These are phyloP conservation scores for Magnolia kwangsiensis DNA, from an alignment of 164 flowering plant species.

Conservation along the genomic window DNA sequence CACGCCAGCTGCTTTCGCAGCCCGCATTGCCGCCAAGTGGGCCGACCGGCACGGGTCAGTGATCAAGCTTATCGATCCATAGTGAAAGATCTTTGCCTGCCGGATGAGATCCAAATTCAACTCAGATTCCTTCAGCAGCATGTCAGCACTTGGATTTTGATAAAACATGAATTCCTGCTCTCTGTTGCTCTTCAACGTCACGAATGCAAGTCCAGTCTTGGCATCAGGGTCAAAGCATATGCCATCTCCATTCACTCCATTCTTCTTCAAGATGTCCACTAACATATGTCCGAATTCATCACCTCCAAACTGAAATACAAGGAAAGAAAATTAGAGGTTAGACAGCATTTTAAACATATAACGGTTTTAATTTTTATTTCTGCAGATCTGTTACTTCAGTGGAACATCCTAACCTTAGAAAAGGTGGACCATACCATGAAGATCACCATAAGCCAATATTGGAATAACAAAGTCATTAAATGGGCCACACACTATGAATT, in stretches of 20 bases:
- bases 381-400: too few relatives aligned
- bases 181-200: constrained; percentile 49
- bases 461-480: too few relatives aligned
- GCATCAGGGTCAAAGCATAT: constrained; percentile 50
- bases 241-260: constrained; percentile 49
- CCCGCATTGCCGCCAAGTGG: constrained; percentile 73
- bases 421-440: too few relatives aligned
- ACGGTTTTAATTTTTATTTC: background rate
- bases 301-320: constrained; percentile 41
- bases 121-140: constrained; percentile 57
- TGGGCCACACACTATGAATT: too few relatives aligned
- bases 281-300: constrained; percentile 80
- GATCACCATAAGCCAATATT: too few relatives aligned
- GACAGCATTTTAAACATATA: background rate
- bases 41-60: constrained; percentile 75
- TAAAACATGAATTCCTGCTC: constrained; percentile 80
- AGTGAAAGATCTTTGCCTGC: constrained; percentile 57
- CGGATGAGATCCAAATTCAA: constrained; percentile 47
- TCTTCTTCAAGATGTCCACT: constrained; percentile 45
- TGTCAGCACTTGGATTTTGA: constrained; percentile 74
- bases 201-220: constrained; percentile 70
- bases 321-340: too few relatives aligned
- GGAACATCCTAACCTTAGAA: too few relatives aligned
- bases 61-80: constrained; percentile 76
- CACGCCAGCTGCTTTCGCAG: constrained; percentile 55